These are phyloP conservation scores for Populus hybrid DNA, from an alignment of 441 rosid species.

Conservation along the genomic window DNA sequence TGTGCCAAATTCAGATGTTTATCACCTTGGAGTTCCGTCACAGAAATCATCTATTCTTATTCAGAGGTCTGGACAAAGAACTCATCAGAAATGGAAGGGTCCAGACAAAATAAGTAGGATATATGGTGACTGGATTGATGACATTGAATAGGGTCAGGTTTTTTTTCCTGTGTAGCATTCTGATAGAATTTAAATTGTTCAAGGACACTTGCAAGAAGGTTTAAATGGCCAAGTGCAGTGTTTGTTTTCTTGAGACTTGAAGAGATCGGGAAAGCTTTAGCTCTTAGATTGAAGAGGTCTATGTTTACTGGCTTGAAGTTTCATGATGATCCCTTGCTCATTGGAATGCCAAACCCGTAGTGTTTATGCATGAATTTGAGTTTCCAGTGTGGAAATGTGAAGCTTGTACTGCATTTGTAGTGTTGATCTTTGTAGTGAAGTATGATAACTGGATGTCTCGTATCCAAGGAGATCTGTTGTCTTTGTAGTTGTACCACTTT, in stretches of 20 bases:
- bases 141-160: constrained; percentile 26
- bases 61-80: constrained; percentile 69
- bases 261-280: not conserved
- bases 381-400: constrained; percentile 13
- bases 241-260: not conserved
- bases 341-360: not conserved
- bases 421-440: constrained; percentile 20
- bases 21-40: constrained; percentile 58
- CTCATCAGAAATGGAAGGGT: constrained; percentile 88
- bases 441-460: constrained; percentile 11
- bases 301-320: not conserved
- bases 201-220: not conserved
- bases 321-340: not conserved
- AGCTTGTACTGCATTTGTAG: constrained; percentile 20
- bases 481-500: constrained; percentile 15
- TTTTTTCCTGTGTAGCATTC: not conserved
- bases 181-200: not conserved
- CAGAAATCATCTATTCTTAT: constrained; percentile 50
- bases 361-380: not conserved
- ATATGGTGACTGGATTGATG: constrained; percentile 98
- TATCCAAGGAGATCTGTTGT: constrained; percentile 6
- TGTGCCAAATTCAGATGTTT: constrained; percentile 51
- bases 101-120: constrained; percentile 91
- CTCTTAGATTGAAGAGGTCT: not conserved
- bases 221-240: not conserved